Base-by-base conservation (phyloP, 2,329 filamentous ascomycete genomes). In the Phaeosphaeriaceae sp. region DNA sequence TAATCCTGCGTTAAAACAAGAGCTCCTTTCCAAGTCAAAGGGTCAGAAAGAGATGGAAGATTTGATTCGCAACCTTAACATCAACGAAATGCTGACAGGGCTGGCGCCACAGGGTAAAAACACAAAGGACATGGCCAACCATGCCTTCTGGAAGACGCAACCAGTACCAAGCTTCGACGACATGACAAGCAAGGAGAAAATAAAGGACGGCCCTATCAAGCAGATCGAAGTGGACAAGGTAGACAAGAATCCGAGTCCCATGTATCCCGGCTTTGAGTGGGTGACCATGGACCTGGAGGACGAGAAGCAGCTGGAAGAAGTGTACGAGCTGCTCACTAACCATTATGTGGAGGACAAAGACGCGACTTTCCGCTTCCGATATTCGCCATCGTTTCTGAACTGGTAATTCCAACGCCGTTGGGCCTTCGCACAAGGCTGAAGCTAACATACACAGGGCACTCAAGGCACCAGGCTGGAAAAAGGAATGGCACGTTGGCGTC, bases 131-230 rank as follows among this genome's bases (percentile, higher is more conserved):
- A 96, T 97, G 91, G 92, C 88, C 6, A 90, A 87, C 50, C 97
- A 97, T 82, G 97, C 96, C 76, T 99, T 99, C 79, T 99, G 94
- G 94, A 87, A 91, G 74, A 99, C 94, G 38, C 94, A 99, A 74
- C 94, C 94, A 1, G 94, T 99, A 50, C 89, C 90, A 42, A 87
- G 87, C 67, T 96, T 97, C 68, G 76, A 79, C 39, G 77, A 82
- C 42, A 76, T 79, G 50, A 77, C 58, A 15, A 59, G 54, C 18
- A 67, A 65, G 54, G 67, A 72, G 30, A 68, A 81, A 56, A 70
- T 76, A 30, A 79, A 86, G 56, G 92, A 97, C 65, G 94, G 94
- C 0, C 91, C 92, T 0, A 89, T 99, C 70, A 89, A 87, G 76
- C 77, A 87, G 15, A 89, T 93, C 65, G 87, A 88, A 51, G 82